A percentile compares a stretch with the other conserved stretches of the same genome.
phyloP scores from a whole-genome alignment of 495 filamentous ascomycete species.

The Neurospora africana region DNA sequence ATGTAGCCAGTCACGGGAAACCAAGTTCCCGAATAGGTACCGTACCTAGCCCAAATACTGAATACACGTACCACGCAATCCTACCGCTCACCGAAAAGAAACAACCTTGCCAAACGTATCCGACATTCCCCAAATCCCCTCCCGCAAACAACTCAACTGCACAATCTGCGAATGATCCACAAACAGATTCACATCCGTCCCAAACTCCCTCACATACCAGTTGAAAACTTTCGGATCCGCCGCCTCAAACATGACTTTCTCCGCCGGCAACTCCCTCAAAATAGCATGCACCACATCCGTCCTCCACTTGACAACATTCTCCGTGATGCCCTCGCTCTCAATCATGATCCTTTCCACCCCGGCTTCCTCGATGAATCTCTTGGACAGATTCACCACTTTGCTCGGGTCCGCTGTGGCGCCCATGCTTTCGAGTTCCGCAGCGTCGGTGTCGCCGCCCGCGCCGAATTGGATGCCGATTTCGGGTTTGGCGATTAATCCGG shows the following conservation, averaged over 20 bases:
- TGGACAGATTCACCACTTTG: conserved; percentile 40
- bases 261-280: conserved; percentile 41
- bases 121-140: conserved; percentile 47
- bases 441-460: conserved; percentile 46
- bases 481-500: conserved; percentile 46
- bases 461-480: conserved; percentile 53
- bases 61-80: no score
- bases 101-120: conserved; percentile 48
- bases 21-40: no score
- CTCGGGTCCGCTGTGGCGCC: conserved; percentile 40
- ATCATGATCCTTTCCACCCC: conserved; percentile 53
- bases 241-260: conserved; percentile 53
- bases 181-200: conserved; percentile 49
- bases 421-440: conserved; percentile 36
- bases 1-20: no score
- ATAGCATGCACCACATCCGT: conserved; percentile 48
- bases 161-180: conserved; percentile 54
- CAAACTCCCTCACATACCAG: conserved; percentile 48
- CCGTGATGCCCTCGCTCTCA: conserved; percentile 52
- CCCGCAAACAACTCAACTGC: conserved; percentile 42
- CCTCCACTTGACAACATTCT: conserved; percentile 45
- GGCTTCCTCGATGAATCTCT: conserved; percentile 36
- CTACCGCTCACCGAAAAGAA: conserved; percentile 34
- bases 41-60: no score
- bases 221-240: conserved; percentile 48